phyloP scores from a whole-genome alignment of 805 yeast genomes.

The Metschnikowia anglica region DNA sequence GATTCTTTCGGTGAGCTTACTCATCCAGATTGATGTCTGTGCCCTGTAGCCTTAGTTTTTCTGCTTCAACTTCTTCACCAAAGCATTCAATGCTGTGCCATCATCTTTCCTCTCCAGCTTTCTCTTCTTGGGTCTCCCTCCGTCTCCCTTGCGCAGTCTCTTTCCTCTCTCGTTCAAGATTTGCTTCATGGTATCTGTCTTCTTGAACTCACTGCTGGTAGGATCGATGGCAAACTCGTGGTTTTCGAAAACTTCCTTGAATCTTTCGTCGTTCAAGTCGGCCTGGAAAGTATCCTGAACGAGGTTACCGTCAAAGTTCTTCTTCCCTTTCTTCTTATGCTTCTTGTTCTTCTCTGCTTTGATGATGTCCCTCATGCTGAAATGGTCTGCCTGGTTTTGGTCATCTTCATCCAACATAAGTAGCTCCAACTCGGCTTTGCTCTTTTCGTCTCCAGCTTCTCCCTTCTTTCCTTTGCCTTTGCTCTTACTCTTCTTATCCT shows the following conservation, averaged over 20 bases:
- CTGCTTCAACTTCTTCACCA: conserved; percentile 53
- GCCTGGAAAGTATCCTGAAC: conserved; percentile 55
- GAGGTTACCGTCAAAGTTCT: conserved; percentile 51
- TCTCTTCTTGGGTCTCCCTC: conserved; percentile 9
- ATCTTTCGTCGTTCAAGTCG: conserved; percentile 81
- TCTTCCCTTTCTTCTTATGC: conserved; percentile 44
- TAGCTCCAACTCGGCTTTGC: conserved; percentile 68
- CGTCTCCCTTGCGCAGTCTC: conserved; percentile 31
- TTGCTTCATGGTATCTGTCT: conserved; percentile 82
- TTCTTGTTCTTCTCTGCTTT: conserved; percentile 69
- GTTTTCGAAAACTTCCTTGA: conserved; percentile 75
- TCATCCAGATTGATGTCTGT: too few species aligned
- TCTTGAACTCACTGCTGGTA: conserved; percentile 83
- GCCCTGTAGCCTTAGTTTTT: conserved; percentile 28
- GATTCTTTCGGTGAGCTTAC: too few species aligned
- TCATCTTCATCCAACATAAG: conserved; percentile 62
- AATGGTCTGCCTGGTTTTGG: conserved; percentile 54
- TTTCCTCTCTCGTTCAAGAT: conserved; percentile 73
- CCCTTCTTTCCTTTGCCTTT: conserved; percentile 14
- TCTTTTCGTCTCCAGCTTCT: conserved; percentile 21
- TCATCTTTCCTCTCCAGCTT: conserved; percentile 8
- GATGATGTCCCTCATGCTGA: conserved; percentile 73
- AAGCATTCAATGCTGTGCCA: conserved; percentile 19
- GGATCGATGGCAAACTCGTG: conserved; percentile 96
- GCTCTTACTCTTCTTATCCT: conserved; percentile 29